phyloP scores from a whole-genome alignment of 2,329 filamentous ascomycete species.

The Dactylellina haptotyla region DNA sequence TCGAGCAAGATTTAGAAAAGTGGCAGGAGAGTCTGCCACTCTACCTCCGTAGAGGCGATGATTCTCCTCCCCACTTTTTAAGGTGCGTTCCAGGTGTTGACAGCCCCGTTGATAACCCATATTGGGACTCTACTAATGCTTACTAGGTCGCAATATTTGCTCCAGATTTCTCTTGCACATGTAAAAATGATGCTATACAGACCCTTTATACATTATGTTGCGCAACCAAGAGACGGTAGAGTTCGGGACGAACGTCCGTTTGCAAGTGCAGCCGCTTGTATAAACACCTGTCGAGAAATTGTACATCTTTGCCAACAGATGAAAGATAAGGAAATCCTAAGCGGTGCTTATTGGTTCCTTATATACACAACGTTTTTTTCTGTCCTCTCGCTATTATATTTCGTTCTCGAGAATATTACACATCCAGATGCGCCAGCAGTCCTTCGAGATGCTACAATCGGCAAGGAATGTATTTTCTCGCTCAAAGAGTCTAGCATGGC shows the following conservation, averaged over 20 bases:
- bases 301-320: slow-evolving; percentile 83
- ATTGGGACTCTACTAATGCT: neutral
- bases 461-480: slow-evolving; percentile 81
- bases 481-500: slow-evolving; percentile 86
- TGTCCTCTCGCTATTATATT: slow-evolving; percentile 81
- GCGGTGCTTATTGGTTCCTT: slow-evolving; percentile 86
- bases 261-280: slow-evolving; percentile 73
- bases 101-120: neutral
- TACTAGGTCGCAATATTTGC: slow-evolving; percentile 73
- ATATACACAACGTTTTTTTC: slow-evolving; percentile 86
- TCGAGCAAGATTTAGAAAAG: slow-evolving; percentile 71
- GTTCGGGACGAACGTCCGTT: slow-evolving; percentile 76
- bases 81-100: slow-evolving; percentile 53
- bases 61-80: slow-evolving; percentile 68
- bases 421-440: slow-evolving; percentile 80
- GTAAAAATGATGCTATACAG: slow-evolving; percentile 84
- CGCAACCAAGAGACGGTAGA: slow-evolving; percentile 66
- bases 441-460: slow-evolving; percentile 83
- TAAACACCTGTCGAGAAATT: slow-evolving; percentile 74
- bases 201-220: slow-evolving; percentile 85
- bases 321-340: slow-evolving; percentile 77
- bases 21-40: slow-evolving; percentile 77
- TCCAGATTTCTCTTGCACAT: slow-evolving; percentile 82
- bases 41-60: slow-evolving; percentile 80
- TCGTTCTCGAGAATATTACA: slow-evolving; percentile 80